phyloP scores from a whole-genome alignment of 2,329 filamentous ascomycete genomes.

The Lecanosticta acicola region DNA sequence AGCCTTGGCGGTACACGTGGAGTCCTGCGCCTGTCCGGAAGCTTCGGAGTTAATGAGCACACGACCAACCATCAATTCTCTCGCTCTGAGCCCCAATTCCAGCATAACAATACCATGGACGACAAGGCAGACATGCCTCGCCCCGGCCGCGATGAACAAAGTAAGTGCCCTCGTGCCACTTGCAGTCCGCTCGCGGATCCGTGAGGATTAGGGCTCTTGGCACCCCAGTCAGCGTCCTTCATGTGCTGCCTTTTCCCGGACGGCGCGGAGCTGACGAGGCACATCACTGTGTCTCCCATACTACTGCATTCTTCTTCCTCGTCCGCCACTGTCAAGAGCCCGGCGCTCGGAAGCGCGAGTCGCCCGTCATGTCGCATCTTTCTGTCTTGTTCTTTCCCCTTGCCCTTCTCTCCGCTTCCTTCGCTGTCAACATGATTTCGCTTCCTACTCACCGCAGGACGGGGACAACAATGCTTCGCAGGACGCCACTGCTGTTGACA shows the following conservation, averaged over 20 bases:
- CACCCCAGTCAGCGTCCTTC: neutral
- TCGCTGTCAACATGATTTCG: constrained; percentile 10
- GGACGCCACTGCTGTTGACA: constrained; percentile 12
- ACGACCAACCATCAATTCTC: neutral
- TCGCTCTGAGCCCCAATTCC: neutral
- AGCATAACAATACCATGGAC: neutral
- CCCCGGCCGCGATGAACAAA: neutral
- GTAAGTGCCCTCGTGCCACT: constrained; percentile 8
- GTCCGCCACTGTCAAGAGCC: constrained; percentile 3
- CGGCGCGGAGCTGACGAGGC: constrained; percentile 4
- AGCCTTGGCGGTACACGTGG: too few relatives aligned
- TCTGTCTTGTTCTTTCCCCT: constrained; percentile 6
- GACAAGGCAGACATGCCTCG: neutral
- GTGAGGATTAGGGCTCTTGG: constrained; percentile 1
- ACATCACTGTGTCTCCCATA: constrained; percentile 1
- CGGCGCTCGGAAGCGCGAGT: constrained; percentile 4
- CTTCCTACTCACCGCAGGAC: constrained; percentile 13
- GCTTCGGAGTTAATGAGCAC: too few relatives aligned
- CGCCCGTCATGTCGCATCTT: neutral
- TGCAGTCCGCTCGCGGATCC: constrained; percentile 5
- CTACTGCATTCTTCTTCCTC: constrained; percentile 3
- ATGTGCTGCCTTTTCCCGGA: constrained; percentile 1
- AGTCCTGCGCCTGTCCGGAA: too few relatives aligned
- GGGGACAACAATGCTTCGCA: constrained; percentile 14
- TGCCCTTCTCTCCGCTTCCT: constrained; percentile 8